phyloP scores from a whole-genome alignment of 106 monocot species.

The Dendrobium catenatum region DNA sequence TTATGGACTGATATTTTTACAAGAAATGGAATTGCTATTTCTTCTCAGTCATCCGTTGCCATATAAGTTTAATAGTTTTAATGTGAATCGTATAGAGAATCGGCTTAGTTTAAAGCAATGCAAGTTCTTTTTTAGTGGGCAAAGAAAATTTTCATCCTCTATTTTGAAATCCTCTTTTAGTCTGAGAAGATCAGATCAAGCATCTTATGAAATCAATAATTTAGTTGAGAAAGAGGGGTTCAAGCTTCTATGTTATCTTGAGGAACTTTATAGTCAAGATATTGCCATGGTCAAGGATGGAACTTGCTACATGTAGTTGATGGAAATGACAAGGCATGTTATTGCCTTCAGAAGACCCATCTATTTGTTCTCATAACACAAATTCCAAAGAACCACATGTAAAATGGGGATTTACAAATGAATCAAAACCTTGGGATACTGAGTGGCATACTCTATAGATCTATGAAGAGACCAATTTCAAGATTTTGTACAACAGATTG shows the following conservation, averaged over 20 bases:
- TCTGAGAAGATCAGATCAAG: neutral
- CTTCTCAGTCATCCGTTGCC: conserved; percentile 19
- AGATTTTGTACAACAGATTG: conserved; percentile 63
- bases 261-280: conserved; percentile 13
- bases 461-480: conserved; percentile 85
- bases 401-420: conserved; percentile 81
- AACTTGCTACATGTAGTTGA: conserved; percentile 20
- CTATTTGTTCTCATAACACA: conserved; percentile 17
- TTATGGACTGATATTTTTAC: neutral
- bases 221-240: conserved; percentile 15
- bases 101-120: conserved; percentile 10
- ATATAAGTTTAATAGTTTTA: conserved; percentile 13
- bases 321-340: conserved; percentile 71
- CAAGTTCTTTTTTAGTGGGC: conserved; percentile 7
- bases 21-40: conserved; percentile 39
- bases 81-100: conserved; percentile 13
- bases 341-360: conserved; percentile 22
- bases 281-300: neutral
- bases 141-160: conserved; percentile 13
- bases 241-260: conserved; percentile 17
- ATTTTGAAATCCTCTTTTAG: conserved; percentile 1
- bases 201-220: conserved; percentile 5
- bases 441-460: conserved; percentile 78
- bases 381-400: neutral
- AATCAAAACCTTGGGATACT: conserved; percentile 75